Percentiles rank a stretch among this genome's conserved stretches.
These are phyloP conservation scores for Filobasidium floriforme DNA, from an alignment of 768 basidiomycete species.

Conservation along the genomic window DNA sequence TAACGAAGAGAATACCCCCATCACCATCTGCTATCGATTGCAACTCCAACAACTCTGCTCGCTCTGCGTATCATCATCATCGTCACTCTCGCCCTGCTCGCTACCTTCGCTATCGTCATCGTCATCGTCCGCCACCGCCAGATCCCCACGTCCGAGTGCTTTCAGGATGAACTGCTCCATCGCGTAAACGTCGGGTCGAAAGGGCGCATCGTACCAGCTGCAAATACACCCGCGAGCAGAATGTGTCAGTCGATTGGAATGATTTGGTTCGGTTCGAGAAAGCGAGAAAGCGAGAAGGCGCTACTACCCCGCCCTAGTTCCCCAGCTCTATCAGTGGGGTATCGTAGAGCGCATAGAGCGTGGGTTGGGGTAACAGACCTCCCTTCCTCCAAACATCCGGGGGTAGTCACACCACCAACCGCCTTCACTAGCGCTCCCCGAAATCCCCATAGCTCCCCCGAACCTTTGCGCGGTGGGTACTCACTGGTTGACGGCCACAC, in stretches of 20 bases:
- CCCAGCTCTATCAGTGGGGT: too few relatives aligned
- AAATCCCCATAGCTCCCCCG: too few relatives aligned
- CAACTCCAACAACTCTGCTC: background rate
- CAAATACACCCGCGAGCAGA: background rate
- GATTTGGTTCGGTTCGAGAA: too few relatives aligned
- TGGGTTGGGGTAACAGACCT: too few relatives aligned
- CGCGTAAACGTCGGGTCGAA: constrained; percentile 18
- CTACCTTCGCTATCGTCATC: too few relatives aligned
- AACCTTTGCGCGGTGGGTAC: too few relatives aligned
- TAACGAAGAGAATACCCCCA: too few relatives aligned
- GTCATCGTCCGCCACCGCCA: constrained; percentile 2
- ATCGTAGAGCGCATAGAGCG: too few relatives aligned
- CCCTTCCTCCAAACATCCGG: background rate
- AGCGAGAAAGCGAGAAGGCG: too few relatives aligned
- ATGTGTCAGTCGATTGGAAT: background rate
- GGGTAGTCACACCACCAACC: too few relatives aligned
- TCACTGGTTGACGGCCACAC: constrained; percentile 44
- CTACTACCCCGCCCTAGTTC: too few relatives aligned
- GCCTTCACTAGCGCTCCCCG: too few relatives aligned
- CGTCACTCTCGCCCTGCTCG: background rate
- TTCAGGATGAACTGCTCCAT: constrained; percentile 19
- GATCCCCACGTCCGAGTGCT: constrained; percentile 9
- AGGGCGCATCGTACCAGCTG: constrained; percentile 23
- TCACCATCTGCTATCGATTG: background rate
- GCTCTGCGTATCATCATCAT: background rate